Conservation (phyloP, 176 grass and related monocot species). For the Aegilops tauschii region DNA sequence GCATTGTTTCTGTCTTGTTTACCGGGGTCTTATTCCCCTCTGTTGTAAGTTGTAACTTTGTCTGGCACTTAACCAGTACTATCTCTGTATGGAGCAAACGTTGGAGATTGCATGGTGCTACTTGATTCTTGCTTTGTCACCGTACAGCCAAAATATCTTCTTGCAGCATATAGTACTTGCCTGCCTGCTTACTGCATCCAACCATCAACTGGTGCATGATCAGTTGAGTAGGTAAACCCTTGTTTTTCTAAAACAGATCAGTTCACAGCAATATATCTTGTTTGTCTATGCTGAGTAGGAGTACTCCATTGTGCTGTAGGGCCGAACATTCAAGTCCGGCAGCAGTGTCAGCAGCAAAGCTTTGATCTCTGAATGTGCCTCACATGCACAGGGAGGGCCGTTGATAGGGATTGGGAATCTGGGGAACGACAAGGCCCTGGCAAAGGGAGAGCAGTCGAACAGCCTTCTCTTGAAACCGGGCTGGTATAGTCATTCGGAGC, state of each 20-base stretch:
- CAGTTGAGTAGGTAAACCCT: constrained; percentile 3
- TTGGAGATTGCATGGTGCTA: background rate
- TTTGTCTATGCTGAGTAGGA: constrained; percentile 2
- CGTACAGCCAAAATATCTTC: background rate
- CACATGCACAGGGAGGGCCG: background rate
- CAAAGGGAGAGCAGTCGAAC: background rate
- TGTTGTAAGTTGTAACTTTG: constrained; percentile 29
- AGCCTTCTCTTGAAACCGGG: constrained; percentile 3
- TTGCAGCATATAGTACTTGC: background rate
- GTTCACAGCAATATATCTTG: background rate
- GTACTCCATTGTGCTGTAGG: background rate
- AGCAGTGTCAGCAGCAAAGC: background rate
- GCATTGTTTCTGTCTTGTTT: constrained; percentile 10
- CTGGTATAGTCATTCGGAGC: background rate
- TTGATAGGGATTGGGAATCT: background rate
- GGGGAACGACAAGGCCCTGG: constrained; percentile 1
- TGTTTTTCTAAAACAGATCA: background rate
- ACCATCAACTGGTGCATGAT: background rate
- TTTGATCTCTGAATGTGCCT: constrained; percentile 13
- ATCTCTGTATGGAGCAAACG: background rate
- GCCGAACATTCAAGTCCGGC: background rate
- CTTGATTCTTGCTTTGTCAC: background rate
- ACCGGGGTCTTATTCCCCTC: background rate
- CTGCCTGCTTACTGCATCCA: background rate
- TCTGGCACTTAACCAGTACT: background rate